These are phyloP conservation scores for Didymella glomerata DNA, from an alignment of 2,329 filamentous ascomycete genomes.

Conservation along the genomic window DNA sequence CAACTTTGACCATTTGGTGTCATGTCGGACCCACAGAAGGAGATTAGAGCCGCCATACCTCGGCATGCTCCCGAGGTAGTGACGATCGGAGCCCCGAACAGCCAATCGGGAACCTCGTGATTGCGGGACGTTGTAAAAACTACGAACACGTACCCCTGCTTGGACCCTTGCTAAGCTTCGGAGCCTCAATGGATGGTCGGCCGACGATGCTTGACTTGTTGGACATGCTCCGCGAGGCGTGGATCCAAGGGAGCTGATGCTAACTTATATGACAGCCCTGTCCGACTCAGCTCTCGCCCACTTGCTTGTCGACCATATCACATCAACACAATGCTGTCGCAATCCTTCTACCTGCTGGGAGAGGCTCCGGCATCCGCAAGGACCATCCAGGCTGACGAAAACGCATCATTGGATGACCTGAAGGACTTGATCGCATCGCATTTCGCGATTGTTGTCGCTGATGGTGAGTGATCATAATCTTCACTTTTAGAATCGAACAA, in stretches of 20 bases:
- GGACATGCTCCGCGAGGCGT: conserved; percentile 12
- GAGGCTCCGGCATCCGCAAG: conserved; percentile 32
- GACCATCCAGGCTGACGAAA: conserved; percentile 35
- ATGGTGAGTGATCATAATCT: conserved; percentile 23
- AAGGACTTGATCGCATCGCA: conserved; percentile 38
- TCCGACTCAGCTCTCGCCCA: conserved; percentile 11
- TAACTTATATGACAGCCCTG: conserved; percentile 18
- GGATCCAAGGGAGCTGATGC: conserved; percentile 4
- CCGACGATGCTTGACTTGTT: conserved; percentile 15
- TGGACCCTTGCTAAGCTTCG: conserved; percentile 19
- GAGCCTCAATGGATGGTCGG: conserved; percentile 12
- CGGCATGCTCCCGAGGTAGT: conserved; percentile 19
- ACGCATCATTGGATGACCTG: conserved; percentile 34
- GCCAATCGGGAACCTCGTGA: conserved; percentile 12
- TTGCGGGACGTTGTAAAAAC: conserved; percentile 16
- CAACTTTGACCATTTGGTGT: conserved; percentile 19
- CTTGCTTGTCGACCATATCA: conserved; percentile 12
- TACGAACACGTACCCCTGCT: conserved; percentile 11
- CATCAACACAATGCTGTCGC: conserved; percentile 26
- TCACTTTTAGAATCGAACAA: too few relatives aligned
- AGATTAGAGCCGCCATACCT: conserved; percentile 19
- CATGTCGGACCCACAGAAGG: conserved; percentile 15
- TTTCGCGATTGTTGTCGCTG: conserved; percentile 42
- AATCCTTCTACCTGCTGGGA: conserved; percentile 42
- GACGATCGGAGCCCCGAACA: conserved; percentile 3